Conservation (phyloP, 139 green algal species). For the Tetradesmus obliquus region DNA sequence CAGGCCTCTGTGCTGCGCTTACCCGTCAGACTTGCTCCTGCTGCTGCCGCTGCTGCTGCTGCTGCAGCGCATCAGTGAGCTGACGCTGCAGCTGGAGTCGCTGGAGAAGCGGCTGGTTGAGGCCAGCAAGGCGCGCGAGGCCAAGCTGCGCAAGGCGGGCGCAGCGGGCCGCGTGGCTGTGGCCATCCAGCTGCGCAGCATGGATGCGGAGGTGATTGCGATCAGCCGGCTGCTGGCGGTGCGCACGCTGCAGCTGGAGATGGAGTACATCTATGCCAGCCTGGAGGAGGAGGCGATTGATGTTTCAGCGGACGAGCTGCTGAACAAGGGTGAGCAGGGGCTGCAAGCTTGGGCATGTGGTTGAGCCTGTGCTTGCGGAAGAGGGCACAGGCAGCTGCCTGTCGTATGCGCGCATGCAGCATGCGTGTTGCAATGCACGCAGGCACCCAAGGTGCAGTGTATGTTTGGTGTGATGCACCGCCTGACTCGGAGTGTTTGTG, state of each 20-base stretch:
- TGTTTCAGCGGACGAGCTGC: slow-evolving; percentile 57
- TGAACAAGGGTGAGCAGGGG: slow-evolving; percentile 4
- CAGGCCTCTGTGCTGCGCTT: no score
- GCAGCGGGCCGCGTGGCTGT: slow-evolving; percentile 66
- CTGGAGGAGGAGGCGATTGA: slow-evolving; percentile 94
- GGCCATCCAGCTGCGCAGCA: slow-evolving; percentile 79
- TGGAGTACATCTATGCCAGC: slow-evolving; percentile 81
- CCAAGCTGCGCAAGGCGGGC: slow-evolving; percentile 76
- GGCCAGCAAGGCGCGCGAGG: slow-evolving; percentile 87
- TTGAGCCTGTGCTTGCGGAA: not conserved
- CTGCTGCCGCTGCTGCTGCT: not conserved
- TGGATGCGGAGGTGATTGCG: slow-evolving; percentile 81
- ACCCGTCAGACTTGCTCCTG: no score
- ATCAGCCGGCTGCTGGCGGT: slow-evolving; percentile 71
- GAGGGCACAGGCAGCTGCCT: not conserved
- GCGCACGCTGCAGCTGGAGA: slow-evolving; percentile 82
- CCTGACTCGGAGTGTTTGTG: not conserved
- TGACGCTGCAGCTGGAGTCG: slow-evolving; percentile 73
- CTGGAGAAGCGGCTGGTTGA: slow-evolving; percentile 89
- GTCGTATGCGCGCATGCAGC: not conserved
- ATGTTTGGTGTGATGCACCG: not conserved
- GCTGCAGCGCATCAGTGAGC: slow-evolving; percentile 59
- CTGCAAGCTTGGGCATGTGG: not conserved
- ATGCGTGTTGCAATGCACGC: not conserved
- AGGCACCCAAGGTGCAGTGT: not conserved